Conservation (phyloP, 2,329 filamentous ascomycete species). For the Amphichorda felina region DNA sequence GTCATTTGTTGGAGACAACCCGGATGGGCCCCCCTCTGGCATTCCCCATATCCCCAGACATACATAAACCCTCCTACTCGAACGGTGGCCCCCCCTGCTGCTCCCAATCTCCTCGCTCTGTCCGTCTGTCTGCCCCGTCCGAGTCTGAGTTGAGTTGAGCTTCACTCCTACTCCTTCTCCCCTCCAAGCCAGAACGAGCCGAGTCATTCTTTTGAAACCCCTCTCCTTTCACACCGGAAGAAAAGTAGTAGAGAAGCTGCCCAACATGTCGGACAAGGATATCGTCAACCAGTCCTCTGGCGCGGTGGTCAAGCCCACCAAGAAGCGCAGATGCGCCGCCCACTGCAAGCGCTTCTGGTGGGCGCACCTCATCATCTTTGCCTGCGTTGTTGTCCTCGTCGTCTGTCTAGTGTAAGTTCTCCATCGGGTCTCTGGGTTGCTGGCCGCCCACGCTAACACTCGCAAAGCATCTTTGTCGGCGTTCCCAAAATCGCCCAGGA, state of each 20-base stretch:
- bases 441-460: background rate
- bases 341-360: slow-evolving; percentile 51
- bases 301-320: slow-evolving; percentile 13
- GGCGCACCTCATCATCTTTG: slow-evolving; percentile 39
- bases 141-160: no score
- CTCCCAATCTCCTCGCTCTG: no score
- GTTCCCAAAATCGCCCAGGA: slow-evolving; percentile 44
- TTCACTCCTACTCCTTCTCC: no score
- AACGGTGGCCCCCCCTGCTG: no score
- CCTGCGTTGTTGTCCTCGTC: slow-evolving; percentile 38
- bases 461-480: slow-evolving; percentile 38
- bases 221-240: background rate
- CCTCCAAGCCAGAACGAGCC: no score
- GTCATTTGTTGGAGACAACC: no score
- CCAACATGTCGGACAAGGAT: slow-evolving; percentile 20
- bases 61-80: no score
- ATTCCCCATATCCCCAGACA: no score
- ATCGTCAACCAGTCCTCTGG: slow-evolving; percentile 14
- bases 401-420: slow-evolving; percentile 47
- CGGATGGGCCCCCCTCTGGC: no score
- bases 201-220: no score
- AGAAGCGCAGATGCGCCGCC: slow-evolving; percentile 26
- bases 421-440: background rate
- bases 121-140: no score
- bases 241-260: slow-evolving; percentile 1